A percentile compares a stretch with the other conserved stretches of the same genome.
Conservation (phyloP, 306 rosid species). For the Sicyos edulis region DNA sequence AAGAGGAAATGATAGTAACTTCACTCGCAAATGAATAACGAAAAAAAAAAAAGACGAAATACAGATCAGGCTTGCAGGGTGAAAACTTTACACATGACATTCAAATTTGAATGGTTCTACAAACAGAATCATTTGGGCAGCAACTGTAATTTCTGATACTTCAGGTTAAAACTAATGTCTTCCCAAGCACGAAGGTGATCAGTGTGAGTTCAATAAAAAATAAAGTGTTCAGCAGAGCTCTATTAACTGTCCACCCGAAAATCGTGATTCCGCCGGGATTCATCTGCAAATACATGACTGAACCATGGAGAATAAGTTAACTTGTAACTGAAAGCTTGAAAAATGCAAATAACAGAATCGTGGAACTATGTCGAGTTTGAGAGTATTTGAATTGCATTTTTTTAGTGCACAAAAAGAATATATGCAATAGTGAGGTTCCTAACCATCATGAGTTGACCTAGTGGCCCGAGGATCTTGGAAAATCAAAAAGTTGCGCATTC, state of each 20-base stretch:
- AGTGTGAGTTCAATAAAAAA: conserved; percentile 41
- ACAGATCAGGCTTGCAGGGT: too few relatives aligned
- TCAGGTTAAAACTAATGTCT: conserved; percentile 32
- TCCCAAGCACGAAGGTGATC: conserved; percentile 42
- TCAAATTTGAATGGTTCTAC: neutral
- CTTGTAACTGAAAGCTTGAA: neutral
- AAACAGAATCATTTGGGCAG: neutral
- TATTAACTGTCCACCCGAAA: conserved; percentile 40
- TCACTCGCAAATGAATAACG: too few relatives aligned
- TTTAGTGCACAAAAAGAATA: neutral
- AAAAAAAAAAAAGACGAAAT: neutral
- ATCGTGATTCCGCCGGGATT: conserved; percentile 33
- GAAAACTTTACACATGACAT: too few relatives aligned
- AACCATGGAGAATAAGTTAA: neutral
- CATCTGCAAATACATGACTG: conserved; percentile 41
- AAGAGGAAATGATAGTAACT: neutral
- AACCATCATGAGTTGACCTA: too few relatives aligned
- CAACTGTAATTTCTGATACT: neutral
- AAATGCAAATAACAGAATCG: neutral
- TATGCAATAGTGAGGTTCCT: neutral
- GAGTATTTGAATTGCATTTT: neutral
- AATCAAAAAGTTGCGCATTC: too few relatives aligned
- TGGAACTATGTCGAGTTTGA: too few relatives aligned
- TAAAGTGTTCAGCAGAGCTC: conserved; percentile 31
- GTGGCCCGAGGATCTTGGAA: too few relatives aligned